Percentiles rank a stretch among this genome's conserved stretches.
phyloP scores from a whole-genome alignment of 805 yeast genomes.

The Ogataea corticis region DNA sequence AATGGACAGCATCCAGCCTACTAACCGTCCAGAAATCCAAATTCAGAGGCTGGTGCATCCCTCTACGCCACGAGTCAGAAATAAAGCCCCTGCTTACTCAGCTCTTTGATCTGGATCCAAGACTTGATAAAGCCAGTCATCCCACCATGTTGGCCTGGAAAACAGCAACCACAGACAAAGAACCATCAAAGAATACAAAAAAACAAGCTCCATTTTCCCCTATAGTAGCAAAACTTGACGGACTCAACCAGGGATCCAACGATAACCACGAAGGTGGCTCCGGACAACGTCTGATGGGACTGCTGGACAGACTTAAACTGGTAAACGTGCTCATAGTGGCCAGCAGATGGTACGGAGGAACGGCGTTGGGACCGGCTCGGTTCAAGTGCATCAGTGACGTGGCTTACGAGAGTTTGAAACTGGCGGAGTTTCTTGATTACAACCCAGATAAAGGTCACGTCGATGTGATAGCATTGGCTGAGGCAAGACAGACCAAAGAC shows the following conservation, averaged over 20 bases:
- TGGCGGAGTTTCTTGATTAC: constrained; percentile 33
- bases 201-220: not conserved
- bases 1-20: constrained; percentile 44
- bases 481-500: no score
- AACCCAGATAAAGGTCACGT: constrained; percentile 7
- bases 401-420: constrained; percentile 50
- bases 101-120: constrained; percentile 46
- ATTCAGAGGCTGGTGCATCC: constrained; percentile 63
- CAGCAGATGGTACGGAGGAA: constrained; percentile 82
- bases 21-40: constrained; percentile 56
- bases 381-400: constrained; percentile 65
- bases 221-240: constrained; percentile 19
- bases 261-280: constrained; percentile 81
- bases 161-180: constrained; percentile 17
- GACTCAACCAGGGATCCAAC: constrained; percentile 55
- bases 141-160: constrained; percentile 78
- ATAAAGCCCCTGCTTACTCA: constrained; percentile 43
- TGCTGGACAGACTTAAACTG: constrained; percentile 50
- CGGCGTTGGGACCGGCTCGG: constrained; percentile 68
- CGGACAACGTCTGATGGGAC: constrained; percentile 56
- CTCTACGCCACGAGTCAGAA: constrained; percentile 40
- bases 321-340: constrained; percentile 65
- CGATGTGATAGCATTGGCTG: not conserved
- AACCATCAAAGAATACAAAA: constrained; percentile 1
- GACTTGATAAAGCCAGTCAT: constrained; percentile 61